phyloP scores from a whole-genome alignment of 148 eudicot genomes.

The Chenopodium quinoa region DNA sequence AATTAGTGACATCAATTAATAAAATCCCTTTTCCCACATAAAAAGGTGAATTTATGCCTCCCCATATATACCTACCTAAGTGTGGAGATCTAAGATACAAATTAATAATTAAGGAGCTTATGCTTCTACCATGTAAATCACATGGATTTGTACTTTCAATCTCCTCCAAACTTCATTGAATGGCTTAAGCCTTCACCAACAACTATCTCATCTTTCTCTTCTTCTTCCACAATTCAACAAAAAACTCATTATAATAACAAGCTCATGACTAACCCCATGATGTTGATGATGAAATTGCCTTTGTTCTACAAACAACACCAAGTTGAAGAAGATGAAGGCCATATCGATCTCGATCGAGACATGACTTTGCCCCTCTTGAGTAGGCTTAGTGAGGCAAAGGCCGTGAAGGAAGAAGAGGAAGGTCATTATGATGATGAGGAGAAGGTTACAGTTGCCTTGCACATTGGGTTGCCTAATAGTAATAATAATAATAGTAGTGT shows the following conservation, averaged over 20 bases:
- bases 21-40: conserved; percentile 37
- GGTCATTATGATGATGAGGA: conserved; percentile 25
- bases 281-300: conserved; percentile 39
- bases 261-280: conserved; percentile 28
- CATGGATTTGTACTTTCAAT: conserved; percentile 42
- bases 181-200: conserved; percentile 48
- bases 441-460: conserved; percentile 46
- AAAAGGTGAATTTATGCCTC: conserved; percentile 25
- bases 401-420: conserved; percentile 36
- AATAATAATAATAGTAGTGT: conserved; percentile 12
- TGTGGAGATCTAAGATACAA: neutral
- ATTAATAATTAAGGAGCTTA: conserved; percentile 15
- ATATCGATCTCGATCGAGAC: conserved; percentile 26
- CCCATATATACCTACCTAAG: conserved; percentile 5
- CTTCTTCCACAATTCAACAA: conserved; percentile 26
- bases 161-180: conserved; percentile 52
- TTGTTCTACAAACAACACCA: conserved; percentile 31
- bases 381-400: conserved; percentile 35
- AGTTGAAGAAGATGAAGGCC: conserved; percentile 22
- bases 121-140: conserved; percentile 26
- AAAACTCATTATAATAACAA: neutral
- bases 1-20: conserved; percentile 30
- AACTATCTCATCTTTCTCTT: conserved; percentile 23
- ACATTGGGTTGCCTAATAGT: conserved; percentile 57
- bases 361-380: conserved; percentile 58